Evolutionary conservation across 352 stramenopile species (phyloP).

Genomic region (Pythium brassicae): DNA sequence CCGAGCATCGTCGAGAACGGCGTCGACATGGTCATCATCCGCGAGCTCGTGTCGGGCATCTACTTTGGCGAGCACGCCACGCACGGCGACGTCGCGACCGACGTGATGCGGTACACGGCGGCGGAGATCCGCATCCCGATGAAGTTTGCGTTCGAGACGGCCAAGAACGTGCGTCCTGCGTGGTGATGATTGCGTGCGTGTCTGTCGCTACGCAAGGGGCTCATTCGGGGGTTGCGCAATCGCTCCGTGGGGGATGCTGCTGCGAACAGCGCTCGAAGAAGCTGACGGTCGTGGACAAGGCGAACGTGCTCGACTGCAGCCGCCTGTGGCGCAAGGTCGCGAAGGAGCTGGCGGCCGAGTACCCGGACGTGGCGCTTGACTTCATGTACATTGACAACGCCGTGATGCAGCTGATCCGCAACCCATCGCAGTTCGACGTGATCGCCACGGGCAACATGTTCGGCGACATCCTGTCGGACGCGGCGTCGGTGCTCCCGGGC

Average conservation of each 20-base stretch:
- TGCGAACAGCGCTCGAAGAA: constrained; percentile 93
- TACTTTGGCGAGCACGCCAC: constrained; percentile 96
- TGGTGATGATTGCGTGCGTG: neutral
- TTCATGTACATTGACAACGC: constrained; percentile 99
- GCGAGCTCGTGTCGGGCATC: constrained; percentile 97
- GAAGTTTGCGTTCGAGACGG: constrained; percentile 84
- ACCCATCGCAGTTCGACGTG: constrained; percentile 98
- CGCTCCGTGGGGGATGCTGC: no score
- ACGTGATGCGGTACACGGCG: constrained; percentile 99
- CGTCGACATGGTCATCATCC: constrained; percentile 98
- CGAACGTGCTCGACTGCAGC: constrained; percentile 98
- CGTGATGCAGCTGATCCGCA: constrained; percentile 98
- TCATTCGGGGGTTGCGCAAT: no score
- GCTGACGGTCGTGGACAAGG: constrained; percentile 98
- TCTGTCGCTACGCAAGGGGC: neutral
- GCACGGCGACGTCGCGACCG: constrained; percentile 59
- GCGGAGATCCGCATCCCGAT: constrained; percentile 86
- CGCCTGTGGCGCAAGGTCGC: constrained; percentile 90
- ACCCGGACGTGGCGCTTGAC: constrained; percentile 92
- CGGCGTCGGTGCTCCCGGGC: constrained; percentile 96
- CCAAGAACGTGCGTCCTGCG: constrained; percentile 47
- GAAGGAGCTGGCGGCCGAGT: constrained; percentile 88
- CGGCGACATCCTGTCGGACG: constrained; percentile 98
- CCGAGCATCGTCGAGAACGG: constrained; percentile 93
- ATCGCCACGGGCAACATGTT: constrained; percentile 99